phyloP scores from a whole-genome alignment of 1,284 basidiomycete genomes.

The Ustilago sp. region DNA sequence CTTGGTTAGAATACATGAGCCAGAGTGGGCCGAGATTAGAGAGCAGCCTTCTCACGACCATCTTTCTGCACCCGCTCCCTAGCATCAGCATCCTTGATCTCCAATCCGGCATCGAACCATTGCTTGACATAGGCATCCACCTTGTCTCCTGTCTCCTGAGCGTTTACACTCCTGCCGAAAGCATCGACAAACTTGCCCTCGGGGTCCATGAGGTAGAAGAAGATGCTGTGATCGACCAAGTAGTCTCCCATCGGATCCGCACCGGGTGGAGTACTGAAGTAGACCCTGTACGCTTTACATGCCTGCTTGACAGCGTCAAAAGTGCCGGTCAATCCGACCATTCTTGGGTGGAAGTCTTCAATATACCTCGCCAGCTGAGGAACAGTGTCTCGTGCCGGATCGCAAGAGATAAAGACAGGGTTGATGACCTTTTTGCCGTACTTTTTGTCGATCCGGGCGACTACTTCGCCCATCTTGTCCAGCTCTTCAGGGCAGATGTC shows the following conservation, averaged over 20 bases:
- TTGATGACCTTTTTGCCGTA: slow-evolving; percentile 69
- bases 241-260: slow-evolving; percentile 83
- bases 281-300: slow-evolving; percentile 95
- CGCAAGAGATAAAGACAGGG: slow-evolving; percentile 94
- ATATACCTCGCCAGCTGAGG: slow-evolving; percentile 73
- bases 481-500: slow-evolving; percentile 99
- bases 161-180: slow-evolving; percentile 85
- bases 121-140: slow-evolving; percentile 72
- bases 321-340: slow-evolving; percentile 87
- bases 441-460: slow-evolving; percentile 77
- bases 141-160: slow-evolving; percentile 77
- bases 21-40: slow-evolving; percentile 3
- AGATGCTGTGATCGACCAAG: slow-evolving; percentile 83
- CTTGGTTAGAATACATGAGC: slow-evolving; percentile 17
- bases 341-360: slow-evolving; percentile 82
- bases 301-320: slow-evolving; percentile 87
- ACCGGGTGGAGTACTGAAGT: slow-evolving; percentile 92
- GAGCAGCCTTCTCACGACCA: slow-evolving; percentile 39
- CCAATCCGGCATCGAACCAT: slow-evolving; percentile 70
- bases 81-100: slow-evolving; percentile 71
- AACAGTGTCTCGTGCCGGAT: slow-evolving; percentile 89
- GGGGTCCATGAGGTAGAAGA: slow-evolving; percentile 99
- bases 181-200: slow-evolving; percentile 93
- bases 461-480: slow-evolving; percentile 91
- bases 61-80: slow-evolving; percentile 75